Evolutionary conservation across 208 protist species (phyloP).

Genomic region (Lotmaria passim): DNA sequence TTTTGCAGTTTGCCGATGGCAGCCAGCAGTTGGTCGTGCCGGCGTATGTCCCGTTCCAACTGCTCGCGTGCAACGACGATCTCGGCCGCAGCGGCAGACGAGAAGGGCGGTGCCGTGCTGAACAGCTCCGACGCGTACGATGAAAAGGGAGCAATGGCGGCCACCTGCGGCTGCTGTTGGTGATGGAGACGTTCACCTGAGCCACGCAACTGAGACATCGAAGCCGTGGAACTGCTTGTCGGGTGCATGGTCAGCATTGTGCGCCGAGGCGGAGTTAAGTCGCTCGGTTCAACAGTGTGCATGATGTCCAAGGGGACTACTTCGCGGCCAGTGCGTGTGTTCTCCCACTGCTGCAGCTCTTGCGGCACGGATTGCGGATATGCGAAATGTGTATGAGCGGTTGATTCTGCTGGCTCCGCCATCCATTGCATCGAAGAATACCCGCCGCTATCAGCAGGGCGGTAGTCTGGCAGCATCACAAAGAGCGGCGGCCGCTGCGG

Average conservation of each 20-base stretch:
- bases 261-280: no score
- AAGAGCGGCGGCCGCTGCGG: conserved; percentile 24
- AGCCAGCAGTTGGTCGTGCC: conserved; percentile 71
- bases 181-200: background rate
- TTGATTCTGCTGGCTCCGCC: no score
- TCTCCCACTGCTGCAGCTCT: no score
- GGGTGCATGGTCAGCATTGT: no score
- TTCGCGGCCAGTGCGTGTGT: no score
- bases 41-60: conserved; percentile 66
- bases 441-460: background rate
- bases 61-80: conserved; percentile 34
- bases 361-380: no score
- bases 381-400: no score
- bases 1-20: conserved; percentile 73
- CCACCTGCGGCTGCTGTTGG: background rate
- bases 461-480: conserved; percentile 21
- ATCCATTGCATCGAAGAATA: background rate
- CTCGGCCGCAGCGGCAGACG: conserved; percentile 1
- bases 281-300: no score
- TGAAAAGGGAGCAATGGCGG: background rate
- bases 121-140: background rate
- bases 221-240: no score
- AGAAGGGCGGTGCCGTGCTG: background rate
- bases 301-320: no score
- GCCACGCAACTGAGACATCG: no score